Evolutionary conservation across 148 eudicot species (phyloP).

Genomic region (Rhododendron henanense): DNA sequence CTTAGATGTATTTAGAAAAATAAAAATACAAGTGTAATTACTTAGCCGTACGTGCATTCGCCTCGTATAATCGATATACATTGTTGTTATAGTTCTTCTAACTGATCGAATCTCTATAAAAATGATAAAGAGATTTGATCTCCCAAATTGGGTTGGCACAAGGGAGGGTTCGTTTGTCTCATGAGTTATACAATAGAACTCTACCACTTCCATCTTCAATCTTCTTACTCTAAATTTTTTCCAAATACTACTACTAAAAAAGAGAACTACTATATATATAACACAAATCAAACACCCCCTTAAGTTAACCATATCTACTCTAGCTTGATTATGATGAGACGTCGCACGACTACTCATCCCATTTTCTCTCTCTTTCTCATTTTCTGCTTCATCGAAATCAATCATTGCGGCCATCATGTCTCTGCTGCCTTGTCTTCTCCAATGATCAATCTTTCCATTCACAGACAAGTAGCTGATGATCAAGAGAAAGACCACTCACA

Average conservation of each 20-base stretch:
- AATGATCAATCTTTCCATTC: neutral
- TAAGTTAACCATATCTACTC: neutral
- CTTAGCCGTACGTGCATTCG: too few relatives aligned
- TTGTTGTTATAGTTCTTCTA: too few relatives aligned
- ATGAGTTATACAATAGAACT: neutral
- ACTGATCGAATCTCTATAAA: too few relatives aligned
- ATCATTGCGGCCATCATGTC: slow-evolving; percentile 6
- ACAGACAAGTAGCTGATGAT: neutral
- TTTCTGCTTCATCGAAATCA: slow-evolving; percentile 5
- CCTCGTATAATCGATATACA: too few relatives aligned
- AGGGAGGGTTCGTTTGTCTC: neutral
- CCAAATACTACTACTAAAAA: neutral
- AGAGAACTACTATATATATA: too few relatives aligned
- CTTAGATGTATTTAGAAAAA: too few relatives aligned
- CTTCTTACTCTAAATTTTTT: neutral
- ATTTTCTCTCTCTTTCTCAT: slow-evolving; percentile 4
- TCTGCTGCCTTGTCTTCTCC: neutral
- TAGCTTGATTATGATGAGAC: neutral
- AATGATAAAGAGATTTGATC: neutral
- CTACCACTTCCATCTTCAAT: neutral
- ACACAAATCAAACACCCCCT: neutral
- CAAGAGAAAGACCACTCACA: neutral
- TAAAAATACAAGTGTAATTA: too few relatives aligned
- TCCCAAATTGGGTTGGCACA: neutral
- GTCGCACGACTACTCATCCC: neutral